Base-by-base conservation (phyloP, 176 grass and related monocot genomes). In the Avena atlantica region DNA sequence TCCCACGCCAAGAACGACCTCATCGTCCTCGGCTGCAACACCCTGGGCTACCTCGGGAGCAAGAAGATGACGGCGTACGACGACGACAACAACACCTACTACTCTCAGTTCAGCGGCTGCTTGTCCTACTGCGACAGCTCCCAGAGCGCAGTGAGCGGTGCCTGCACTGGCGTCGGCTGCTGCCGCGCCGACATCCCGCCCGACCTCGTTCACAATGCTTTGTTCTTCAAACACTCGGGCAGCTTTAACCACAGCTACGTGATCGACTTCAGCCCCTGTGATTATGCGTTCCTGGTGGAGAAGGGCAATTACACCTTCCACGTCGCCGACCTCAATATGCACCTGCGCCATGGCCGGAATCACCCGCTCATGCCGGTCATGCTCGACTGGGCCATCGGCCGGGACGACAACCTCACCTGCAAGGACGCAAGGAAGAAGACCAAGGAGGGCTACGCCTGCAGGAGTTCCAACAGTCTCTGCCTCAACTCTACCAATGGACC, bases 241-340 rank as follows among this genome's bases (percentile, higher is more conserved):
- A 1, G 14, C 52, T 55, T 19, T 17, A 57, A 57, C 53, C 15
- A 50, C 53, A 8, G 1, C 53, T 3, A 19, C 4, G 15, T 7
- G 16, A 0, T 57, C 53, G 5, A 19, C 53, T 57, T 19, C 6
- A 20, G 17, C 55, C 16, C 55, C 55, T 57, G 55, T 6, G 55
- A 57, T 57, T 57, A 87, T 9, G 78, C 85, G 8, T 81, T 81
- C 44, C 1, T 87, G 2, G 85, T 60, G 67, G 78, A 87, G 42
- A 87, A 14, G 17, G 19, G 49, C 0, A 24, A 4, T 57, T 87
- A 73, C 53, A 74, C 19, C 12, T 87, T 87, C 67, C 3, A 7
- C 19, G 3, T 8, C 3, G 1, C 25, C 1, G 53, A 80, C 52
- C 74, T 86, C 1, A 86, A n/a, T 13, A 80, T 48, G 84, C 50